A percentile compares a stretch with the other conserved stretches of the same genome.
phyloP scores from a whole-genome alignment of 768 basidiomycete species.

The Trametes cingulata region DNA sequence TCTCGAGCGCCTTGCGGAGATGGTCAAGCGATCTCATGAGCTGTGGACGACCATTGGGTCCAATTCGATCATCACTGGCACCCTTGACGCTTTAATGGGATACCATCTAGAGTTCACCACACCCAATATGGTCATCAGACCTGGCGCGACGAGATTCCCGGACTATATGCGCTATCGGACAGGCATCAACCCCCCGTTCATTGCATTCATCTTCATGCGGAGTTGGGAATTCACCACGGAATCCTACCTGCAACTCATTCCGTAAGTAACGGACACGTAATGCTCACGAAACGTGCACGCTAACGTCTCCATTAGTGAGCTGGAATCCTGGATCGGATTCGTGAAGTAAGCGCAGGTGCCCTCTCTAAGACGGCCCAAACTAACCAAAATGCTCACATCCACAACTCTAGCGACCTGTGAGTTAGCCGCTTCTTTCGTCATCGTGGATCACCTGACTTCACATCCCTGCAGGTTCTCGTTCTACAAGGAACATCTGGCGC shows the following conservation, averaged over 20 bases:
- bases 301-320: not conserved
- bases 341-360: slow-evolving; percentile 3
- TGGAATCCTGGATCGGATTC: slow-evolving; percentile 14
- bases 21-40: not conserved
- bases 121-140: slow-evolving; percentile 27
- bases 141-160: slow-evolving; percentile 32
- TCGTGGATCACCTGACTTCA: not conserved
- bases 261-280: slow-evolving; percentile 21
- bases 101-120: slow-evolving; percentile 37
- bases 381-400: too few relatives aligned
- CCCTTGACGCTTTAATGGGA: slow-evolving; percentile 39
- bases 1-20: slow-evolving; percentile 1
- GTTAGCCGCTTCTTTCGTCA: not conserved
- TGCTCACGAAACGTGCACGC: not conserved
- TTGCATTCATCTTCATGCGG: slow-evolving; percentile 32
- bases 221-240: slow-evolving; percentile 31
- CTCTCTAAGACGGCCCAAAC: too few relatives aligned
- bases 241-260: slow-evolving; percentile 40
- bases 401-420: too few relatives aligned
- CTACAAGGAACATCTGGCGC: slow-evolving; percentile 12
- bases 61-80: slow-evolving; percentile 30
- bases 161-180: slow-evolving; percentile 32
- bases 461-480: slow-evolving; percentile 4
- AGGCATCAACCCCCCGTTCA: slow-evolving; percentile 39
- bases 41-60: slow-evolving; percentile 10